Conservation (phyloP, 129 eudicot genomes). For the Helichrysum umbraculigerum region DNA sequence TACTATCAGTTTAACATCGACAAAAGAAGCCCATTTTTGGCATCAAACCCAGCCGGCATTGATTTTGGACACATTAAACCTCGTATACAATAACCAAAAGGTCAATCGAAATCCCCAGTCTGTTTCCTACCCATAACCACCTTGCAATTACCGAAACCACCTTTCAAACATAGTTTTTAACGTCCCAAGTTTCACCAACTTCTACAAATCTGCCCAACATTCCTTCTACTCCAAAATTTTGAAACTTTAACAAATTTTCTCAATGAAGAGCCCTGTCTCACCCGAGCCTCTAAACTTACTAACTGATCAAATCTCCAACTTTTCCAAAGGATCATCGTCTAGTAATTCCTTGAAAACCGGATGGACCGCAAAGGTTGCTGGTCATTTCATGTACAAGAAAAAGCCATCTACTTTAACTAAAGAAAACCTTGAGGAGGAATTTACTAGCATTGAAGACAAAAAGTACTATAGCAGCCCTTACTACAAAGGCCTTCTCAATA, state of each 20-base stretch:
- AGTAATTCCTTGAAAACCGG: constrained; percentile 9
- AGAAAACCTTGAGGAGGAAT: constrained; percentile 34
- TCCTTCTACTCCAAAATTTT: constrained; percentile 38
- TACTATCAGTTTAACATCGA: neutral
- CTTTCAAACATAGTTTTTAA: neutral
- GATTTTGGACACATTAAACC: constrained; percentile 21
- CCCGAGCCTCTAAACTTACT: constrained; percentile 28
- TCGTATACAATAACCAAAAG: constrained; percentile 10
- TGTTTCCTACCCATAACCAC: constrained; percentile 18
- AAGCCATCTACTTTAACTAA: constrained; percentile 31
- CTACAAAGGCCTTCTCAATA: constrained; percentile 39
- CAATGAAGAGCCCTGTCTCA: constrained; percentile 42
- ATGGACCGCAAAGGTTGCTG: constrained; percentile 13
- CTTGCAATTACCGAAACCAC: neutral
- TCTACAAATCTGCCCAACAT: constrained; percentile 28
- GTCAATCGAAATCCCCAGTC: constrained; percentile 22
- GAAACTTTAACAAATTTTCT: constrained; percentile 21
- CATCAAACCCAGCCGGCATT: constrained; percentile 24
- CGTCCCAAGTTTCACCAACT: neutral
- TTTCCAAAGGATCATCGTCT: constrained; percentile 3
- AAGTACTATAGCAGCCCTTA: constrained; percentile 38
- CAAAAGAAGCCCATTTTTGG: constrained; percentile 14
- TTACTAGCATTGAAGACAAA: constrained; percentile 25
- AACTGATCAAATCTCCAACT: neutral
- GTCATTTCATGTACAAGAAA: constrained; percentile 15